A percentile compares a stretch with the other conserved stretches of the same genome.
Evolutionary conservation across 2,329 filamentous ascomycete species (phyloP).

Genomic region (Thelonectria rubi): DNA sequence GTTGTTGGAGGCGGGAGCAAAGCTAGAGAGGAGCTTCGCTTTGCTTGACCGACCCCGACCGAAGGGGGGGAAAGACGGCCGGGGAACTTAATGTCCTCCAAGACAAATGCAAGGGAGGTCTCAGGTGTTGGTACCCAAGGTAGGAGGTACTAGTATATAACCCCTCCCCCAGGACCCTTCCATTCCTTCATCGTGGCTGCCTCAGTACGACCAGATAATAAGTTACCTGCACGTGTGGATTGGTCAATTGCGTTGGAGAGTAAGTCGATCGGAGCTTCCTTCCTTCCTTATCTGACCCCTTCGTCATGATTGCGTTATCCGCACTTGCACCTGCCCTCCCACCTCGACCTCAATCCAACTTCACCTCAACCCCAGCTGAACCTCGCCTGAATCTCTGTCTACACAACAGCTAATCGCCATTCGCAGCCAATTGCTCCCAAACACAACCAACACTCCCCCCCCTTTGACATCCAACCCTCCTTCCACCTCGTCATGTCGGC

Average conservation of each 20-base stretch:
- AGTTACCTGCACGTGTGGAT: too few species aligned
- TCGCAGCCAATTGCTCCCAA: background rate
- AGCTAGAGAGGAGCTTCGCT: too few species aligned
- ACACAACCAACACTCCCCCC: background rate
- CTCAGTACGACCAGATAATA: background rate
- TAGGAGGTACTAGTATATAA: background rate
- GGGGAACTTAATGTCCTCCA: too few species aligned
- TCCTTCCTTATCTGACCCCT: background rate
- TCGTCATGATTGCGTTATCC: background rate
- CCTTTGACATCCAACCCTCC: background rate
- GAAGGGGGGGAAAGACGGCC: too few species aligned
- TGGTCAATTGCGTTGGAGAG: background rate
- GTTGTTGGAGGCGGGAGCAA: background rate
- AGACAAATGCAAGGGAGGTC: background rate
- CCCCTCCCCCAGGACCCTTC: background rate
- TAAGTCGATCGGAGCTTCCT: background rate
- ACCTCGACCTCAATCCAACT: background rate
- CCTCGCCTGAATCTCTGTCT: too few species aligned
- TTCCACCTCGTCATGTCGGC: conserved; percentile 40
- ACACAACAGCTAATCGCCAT: background rate
- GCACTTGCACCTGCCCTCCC: background rate
- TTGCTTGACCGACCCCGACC: background rate
- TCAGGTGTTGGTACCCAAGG: background rate
- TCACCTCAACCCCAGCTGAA: too few species aligned
- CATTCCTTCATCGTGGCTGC: background rate